phyloP scores from a whole-genome alignment of 176 grass and related monocot species.

The Tuctoria greenei region DNA sequence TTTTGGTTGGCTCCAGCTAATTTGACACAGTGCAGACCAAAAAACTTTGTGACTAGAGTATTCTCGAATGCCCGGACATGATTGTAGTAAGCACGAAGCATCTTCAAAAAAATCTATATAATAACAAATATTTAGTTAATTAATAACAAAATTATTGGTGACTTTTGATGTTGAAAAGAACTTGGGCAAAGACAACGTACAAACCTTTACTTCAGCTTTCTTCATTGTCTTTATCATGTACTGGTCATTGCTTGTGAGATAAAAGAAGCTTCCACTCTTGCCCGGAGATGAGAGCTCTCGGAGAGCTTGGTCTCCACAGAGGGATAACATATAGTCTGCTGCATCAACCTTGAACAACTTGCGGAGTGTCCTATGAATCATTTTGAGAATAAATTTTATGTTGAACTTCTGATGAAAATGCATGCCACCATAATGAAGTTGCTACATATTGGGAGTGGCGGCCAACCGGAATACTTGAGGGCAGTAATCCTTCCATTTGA shows the following conservation, averaged over 20 bases:
- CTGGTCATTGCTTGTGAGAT: conserved; percentile 78
- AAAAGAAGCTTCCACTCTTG: conserved; percentile 99
- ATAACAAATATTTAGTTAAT: conserved; percentile 22
- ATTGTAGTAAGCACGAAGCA: conserved; percentile 96
- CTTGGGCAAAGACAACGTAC: conserved; percentile 15
- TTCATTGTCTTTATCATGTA: conserved; percentile 99
- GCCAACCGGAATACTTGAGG: conserved; percentile 89
- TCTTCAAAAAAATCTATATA: conserved; percentile 81
- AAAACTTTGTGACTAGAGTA: conserved; percentile 94
- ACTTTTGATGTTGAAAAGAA: conserved; percentile 5
- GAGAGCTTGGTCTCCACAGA: conserved; percentile 89
- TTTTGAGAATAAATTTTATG: conserved; percentile 17
- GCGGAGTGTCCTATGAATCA: conserved; percentile 73
- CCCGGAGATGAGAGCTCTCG: conserved; percentile 89
- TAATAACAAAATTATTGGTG: not conserved
- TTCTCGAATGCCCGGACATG: conserved; percentile 86
- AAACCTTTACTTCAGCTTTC: conserved; percentile 98
- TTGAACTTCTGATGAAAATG: not conserved
- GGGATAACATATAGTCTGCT: conserved; percentile 95
- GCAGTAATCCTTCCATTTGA: conserved; percentile 98
- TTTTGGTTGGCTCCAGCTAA: conserved; percentile 84
- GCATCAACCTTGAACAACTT: conserved; percentile 95
- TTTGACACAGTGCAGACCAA: conserved; percentile 94
- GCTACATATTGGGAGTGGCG: not conserved
- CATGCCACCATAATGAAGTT: not conserved